Evolutionary conservation across 2,329 filamentous ascomycete genomes (phyloP), one percentile per base, ranked within the genome.

Genomic region (Xylariaceae sp.): DNA sequence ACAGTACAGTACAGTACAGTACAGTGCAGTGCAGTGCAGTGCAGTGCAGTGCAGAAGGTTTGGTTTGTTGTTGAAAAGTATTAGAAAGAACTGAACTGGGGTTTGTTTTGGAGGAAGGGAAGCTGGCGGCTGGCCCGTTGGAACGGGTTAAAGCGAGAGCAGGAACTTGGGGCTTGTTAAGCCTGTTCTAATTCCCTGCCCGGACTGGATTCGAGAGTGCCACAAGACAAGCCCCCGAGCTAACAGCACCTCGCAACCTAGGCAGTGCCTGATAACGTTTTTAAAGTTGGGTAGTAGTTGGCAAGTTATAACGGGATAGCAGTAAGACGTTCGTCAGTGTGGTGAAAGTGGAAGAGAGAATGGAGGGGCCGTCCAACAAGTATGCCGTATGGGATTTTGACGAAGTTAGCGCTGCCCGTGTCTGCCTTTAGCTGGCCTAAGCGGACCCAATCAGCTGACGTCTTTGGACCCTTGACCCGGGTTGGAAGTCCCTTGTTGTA

Each of bases 401-500:
- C 60, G 61, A 63, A 60, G 32, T 65, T 67, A 67, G 65, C 65
- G 65, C 65, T 65, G 52, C 59, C 49, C 54, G 32, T 37, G 32
- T 37, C 32, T 37, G 32, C 54, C 53, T 56, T 51, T 48, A 29
- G n/a, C 20, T 58, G 55, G 51, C 14, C 45, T 56, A 45, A 55
- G 45, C 57, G 45, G 57, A 44, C 21, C 65, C 62, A 65, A 67
- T 67, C 63, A 67, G 59, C 59, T 62, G 62, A 65, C 58, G 59
- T 56, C 59, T 64, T 56, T 60, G 52, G 56, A 50, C 55, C 50
- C 44, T 50, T 47, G 29, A 48, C 41, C 52, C 42, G 50, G 40
- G 44, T 44, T 48, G 20, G 19, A 16, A 42, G 26, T 20, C 44
- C 44, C 26, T 32, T 44, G 18, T 7, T 23, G 29, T 19, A n/a